Percentiles rank a stretch among this genome's conserved stretches.
Conservation (phyloP, 495 filamentous ascomycete genomes). For the Neurospora sp. region DNA sequence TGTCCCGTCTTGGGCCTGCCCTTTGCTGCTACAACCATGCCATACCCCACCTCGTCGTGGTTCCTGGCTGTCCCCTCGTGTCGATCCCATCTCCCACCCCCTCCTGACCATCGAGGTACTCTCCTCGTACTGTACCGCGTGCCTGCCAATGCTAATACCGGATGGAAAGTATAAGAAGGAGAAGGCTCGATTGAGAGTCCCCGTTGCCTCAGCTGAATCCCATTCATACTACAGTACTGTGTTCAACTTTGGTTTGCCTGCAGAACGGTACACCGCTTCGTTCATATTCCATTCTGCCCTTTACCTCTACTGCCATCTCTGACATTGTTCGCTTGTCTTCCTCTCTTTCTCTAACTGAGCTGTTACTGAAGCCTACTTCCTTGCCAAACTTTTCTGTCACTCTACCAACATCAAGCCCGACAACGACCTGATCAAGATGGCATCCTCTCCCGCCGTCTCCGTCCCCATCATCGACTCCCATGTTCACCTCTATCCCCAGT, state of each 20-base stretch:
- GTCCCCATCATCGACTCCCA: conserved; percentile 67
- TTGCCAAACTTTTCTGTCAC: neutral
- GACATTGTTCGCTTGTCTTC: neutral
- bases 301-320: neutral
- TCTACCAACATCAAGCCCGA: neutral
- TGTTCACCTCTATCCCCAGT: conserved; percentile 70
- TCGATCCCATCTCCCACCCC: neutral
- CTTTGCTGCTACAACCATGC: neutral
- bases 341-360: neutral
- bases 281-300: neutral
- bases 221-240: neutral
- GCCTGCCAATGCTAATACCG: neutral
- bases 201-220: neutral
- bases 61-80: neutral
- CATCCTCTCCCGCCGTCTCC: conserved; percentile 1
- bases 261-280: neutral
- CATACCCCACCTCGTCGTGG: neutral
- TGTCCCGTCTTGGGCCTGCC: neutral
- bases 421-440: neutral
- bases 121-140: neutral
- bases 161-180: neutral
- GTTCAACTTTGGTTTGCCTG: neutral
- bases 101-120: neutral
- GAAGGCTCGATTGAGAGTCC: neutral
- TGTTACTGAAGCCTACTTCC: neutral